phyloP scores from a whole-genome alignment of 345 rosid species.

The Chamaenerion angustifolium region DNA sequence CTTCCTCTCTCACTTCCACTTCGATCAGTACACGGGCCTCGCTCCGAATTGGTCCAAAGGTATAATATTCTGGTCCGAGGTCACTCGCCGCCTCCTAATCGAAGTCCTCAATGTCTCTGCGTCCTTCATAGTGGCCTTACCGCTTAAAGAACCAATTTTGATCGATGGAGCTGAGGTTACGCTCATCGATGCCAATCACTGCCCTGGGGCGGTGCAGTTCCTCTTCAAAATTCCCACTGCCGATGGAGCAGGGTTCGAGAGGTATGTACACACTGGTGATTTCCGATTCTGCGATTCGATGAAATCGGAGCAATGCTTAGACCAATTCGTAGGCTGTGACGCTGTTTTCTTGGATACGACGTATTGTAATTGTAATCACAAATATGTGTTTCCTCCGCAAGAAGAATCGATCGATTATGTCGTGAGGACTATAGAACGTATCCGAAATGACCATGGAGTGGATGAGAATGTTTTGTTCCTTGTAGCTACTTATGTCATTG shows the following conservation, averaged over 20 bases:
- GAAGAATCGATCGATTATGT: conserved; percentile 64
- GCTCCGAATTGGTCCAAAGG: conserved; percentile 65
- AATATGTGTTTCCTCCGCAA: conserved; percentile 59
- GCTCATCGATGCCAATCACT: conserved; percentile 68
- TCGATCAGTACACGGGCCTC: conserved; percentile 78
- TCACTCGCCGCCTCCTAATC: conserved; percentile 49
- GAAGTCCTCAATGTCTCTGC: conserved; percentile 37
- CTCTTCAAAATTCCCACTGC: conserved; percentile 38
- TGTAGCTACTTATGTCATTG: conserved; percentile 78
- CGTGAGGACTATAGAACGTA: conserved; percentile 38
- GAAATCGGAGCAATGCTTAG: conserved; percentile 32
- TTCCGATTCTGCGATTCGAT: conserved; percentile 48
- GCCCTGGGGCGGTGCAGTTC: conserved; percentile 87
- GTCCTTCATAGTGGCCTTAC: conserved; percentile 38
- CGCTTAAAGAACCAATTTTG: conserved; percentile 18
- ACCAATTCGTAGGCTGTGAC: conserved; percentile 51
- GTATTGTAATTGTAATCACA: conserved; percentile 75
- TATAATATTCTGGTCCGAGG: conserved; percentile 55
- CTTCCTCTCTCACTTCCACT: conserved; percentile 91
- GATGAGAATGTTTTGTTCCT: conserved; percentile 54
- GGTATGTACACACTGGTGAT: conserved; percentile 82
- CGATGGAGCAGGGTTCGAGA: conserved; percentile 15
- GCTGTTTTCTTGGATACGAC: conserved; percentile 71
- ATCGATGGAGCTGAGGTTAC: conserved; percentile 60
- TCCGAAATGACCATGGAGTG: conserved; percentile 19